phyloP scores from a whole-genome alignment of 192 early-diverging fungal genomes.

The Umbelopsis sp. region DNA sequence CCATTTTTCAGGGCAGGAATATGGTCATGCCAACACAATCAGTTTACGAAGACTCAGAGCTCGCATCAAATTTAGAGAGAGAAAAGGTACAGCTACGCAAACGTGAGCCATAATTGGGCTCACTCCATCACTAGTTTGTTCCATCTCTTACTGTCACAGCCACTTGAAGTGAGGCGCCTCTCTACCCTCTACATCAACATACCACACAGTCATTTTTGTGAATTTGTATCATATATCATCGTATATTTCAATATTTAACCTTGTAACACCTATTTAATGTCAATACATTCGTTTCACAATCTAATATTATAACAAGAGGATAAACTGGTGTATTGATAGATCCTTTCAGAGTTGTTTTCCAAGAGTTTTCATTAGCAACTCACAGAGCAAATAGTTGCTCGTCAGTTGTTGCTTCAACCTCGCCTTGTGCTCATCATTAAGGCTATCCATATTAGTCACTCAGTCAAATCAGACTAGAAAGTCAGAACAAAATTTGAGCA shows the following conservation, averaged over 20 bases:
- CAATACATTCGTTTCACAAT: not conserved
- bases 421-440: constrained; percentile 16
- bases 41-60: constrained; percentile 21
- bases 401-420: constrained; percentile 18
- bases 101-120: not conserved
- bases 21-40: constrained; percentile 33
- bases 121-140: not conserved
- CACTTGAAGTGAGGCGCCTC: too few species aligned
- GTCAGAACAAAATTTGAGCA: not conserved
- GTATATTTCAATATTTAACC: not conserved
- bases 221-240: constrained; percentile 18
- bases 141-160: not conserved
- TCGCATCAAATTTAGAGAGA: not conserved
- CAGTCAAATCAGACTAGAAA: not conserved
- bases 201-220: not conserved
- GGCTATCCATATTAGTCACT: constrained; percentile 8
- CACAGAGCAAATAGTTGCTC: not conserved
- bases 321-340: not conserved
- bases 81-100: not conserved
- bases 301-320: not conserved
- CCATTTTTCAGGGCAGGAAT: constrained; percentile 37
- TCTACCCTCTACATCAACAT: too few species aligned
- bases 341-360: constrained; percentile 17
- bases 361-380: constrained; percentile 13
- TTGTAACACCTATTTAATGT: constrained; percentile 11